Conservation (phyloP, 768 basidiomycete species). For the Cystoderma amianthinum region DNA sequence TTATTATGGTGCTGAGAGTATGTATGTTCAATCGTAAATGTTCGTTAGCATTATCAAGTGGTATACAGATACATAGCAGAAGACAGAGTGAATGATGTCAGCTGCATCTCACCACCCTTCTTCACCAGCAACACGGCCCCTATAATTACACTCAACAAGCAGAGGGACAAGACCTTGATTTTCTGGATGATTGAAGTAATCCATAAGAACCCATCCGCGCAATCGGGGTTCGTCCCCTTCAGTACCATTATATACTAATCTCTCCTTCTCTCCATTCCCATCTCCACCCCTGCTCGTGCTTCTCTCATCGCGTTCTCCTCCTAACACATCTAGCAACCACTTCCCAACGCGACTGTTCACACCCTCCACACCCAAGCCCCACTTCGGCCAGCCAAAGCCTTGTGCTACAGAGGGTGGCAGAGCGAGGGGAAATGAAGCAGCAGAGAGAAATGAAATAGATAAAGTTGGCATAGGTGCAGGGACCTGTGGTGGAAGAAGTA, state of each 20-base stretch:
- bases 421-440: conserved; percentile 74
- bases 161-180: conserved; percentile 48
- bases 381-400: conserved; percentile 78
- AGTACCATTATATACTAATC: conserved; percentile 1
- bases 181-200: conserved; percentile 62
- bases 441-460: conserved; percentile 77
- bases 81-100: too few relatives aligned
- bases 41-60: too few relatives aligned
- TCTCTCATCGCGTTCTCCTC: conserved; percentile 9
- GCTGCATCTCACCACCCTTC: conserved; percentile 41
- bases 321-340: conserved; percentile 62
- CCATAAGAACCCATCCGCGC: conserved; percentile 72
- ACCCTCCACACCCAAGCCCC: conserved; percentile 78
- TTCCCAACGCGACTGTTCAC: conserved; percentile 69
- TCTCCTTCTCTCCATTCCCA: conserved; percentile 11
- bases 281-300: too few relatives aligned
- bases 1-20: too few relatives aligned
- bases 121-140: conserved; percentile 34
- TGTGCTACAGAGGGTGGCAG: conserved; percentile 70
- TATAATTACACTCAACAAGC: conserved; percentile 74
- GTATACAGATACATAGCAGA: too few relatives aligned
- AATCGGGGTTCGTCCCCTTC: conserved; percentile 33
- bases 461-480: conserved; percentile 36
- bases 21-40: too few relatives aligned
- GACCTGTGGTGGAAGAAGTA: conserved; percentile 36